These are phyloP conservation scores for Rhamnella rubrinervis DNA, from an alignment of 331 rosid genomes.

Conservation along the genomic window DNA sequence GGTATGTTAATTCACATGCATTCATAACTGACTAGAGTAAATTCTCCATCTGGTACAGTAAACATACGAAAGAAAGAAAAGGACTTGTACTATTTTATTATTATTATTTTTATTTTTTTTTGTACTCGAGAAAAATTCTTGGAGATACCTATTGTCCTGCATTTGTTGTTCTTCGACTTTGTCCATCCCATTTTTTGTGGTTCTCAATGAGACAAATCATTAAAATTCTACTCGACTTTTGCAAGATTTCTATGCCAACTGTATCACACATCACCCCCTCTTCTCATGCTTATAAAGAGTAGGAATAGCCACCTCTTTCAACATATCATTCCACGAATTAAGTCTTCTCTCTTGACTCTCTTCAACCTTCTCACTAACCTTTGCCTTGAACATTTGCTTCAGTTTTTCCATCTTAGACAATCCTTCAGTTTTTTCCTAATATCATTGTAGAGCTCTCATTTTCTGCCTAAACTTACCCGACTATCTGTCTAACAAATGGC, in stretches of 20 bases:
- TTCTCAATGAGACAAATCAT: constrained; percentile 60
- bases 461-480: background rate
- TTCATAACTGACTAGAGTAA: background rate
- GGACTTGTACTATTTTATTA: constrained; percentile 1
- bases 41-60: background rate
- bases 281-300: constrained; percentile 59
- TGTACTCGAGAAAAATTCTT: constrained; percentile 6
- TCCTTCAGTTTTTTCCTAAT: background rate
- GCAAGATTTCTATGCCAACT: constrained; percentile 59
- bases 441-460: background rate
- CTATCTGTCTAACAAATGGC: constrained; percentile 40
- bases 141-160: constrained; percentile 55
- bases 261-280: constrained; percentile 45
- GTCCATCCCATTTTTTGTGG: constrained; percentile 48
- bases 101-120: background rate
- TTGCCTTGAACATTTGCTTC: constrained; percentile 6
- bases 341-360: constrained; percentile 28
- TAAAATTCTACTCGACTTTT: constrained; percentile 44
- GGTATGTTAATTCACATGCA: constrained; percentile 13
- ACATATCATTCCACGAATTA: constrained; percentile 31
- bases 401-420: background rate
- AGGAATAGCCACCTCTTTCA: constrained; percentile 38
- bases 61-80: constrained; percentile 3
- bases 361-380: constrained; percentile 12
- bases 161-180: constrained; percentile 34